Percentiles rank a stretch among this genome's conserved stretches.
phyloP scores from a whole-genome alignment of 192 early-diverging fungal genomes.

The Lobosporangium transversale region DNA sequence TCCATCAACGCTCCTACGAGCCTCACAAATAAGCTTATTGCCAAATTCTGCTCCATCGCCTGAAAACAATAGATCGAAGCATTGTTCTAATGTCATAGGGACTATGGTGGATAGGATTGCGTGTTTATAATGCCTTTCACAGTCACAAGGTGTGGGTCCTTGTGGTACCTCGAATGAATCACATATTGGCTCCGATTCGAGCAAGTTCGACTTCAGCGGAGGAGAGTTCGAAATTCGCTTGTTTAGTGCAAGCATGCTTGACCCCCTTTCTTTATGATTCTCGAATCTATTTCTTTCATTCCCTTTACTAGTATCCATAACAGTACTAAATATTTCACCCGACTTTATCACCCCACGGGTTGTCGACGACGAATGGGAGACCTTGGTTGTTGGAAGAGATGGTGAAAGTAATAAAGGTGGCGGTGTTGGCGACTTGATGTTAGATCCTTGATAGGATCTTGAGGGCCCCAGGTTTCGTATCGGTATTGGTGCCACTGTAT shows the following conservation, averaged over 20 bases:
- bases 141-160: conserved; percentile 7
- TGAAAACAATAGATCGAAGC: conserved; percentile 31
- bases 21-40: conserved; percentile 2
- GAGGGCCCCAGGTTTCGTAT: neutral
- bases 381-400: conserved; percentile 24
- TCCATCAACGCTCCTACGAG: conserved; percentile 4
- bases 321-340: neutral
- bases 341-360: neutral
- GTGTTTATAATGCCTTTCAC: conserved; percentile 21
- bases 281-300: neutral
- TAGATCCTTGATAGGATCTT: neutral
- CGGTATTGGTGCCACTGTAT: conserved; percentile 10
- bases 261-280: neutral
- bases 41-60: conserved; percentile 8
- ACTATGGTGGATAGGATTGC: conserved; percentile 29
- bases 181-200: neutral
- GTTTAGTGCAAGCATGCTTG: neutral
- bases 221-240: neutral
- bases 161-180: neutral
- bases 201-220: neutral
- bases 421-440: conserved; percentile 18
- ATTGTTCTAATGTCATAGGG: conserved; percentile 10
- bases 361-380: conserved; percentile 24
- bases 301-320: neutral
- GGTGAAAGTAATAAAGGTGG: conserved; percentile 30